A percentile compares a stretch with the other conserved stretches of the same genome.
Evolutionary conservation across 768 basidiomycete species (phyloP).

Genomic region (Mycena amicta): DNA sequence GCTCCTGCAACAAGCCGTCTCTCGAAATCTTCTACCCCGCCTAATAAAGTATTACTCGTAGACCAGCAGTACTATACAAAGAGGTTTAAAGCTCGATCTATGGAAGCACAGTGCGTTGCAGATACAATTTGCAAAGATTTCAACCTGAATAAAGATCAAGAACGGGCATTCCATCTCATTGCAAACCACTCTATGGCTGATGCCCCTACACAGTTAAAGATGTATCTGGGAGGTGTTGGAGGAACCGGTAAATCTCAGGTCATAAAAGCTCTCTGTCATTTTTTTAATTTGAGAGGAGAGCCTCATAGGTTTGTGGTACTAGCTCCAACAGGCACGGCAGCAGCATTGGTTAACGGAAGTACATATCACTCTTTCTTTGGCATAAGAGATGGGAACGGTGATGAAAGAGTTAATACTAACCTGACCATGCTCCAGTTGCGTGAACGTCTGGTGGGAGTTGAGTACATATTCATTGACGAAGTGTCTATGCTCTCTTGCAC

Average conservation of each 20-base stretch:
- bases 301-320: constrained; percentile 19
- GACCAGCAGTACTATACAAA: constrained; percentile 3
- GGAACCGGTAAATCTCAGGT: constrained; percentile 9
- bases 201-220: not conserved
- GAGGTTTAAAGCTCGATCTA: constrained; percentile 3
- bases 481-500: constrained; percentile 31
- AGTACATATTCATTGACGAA: constrained; percentile 35
- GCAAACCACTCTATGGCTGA: constrained; percentile 22
- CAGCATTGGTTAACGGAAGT: constrained; percentile 22
- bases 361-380: constrained; percentile 26
- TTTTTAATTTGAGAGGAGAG: constrained; percentile 18
- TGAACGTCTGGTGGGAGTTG: constrained; percentile 13
- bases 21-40: not conserved
- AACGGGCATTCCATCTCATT: constrained; percentile 33
- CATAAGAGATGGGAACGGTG: not conserved
- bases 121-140: constrained; percentile 9
- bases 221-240: constrained; percentile 22
- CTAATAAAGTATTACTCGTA: not conserved
- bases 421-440: not conserved
- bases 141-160: constrained; percentile 34
- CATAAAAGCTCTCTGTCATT: constrained; percentile 16
- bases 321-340: constrained; percentile 29
- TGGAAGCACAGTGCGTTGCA: constrained; percentile 2
- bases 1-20: not conserved
- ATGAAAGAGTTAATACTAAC: not conserved